Conservation (phyloP, 305 asterid genomes). For the Rubia peregrina region DNA sequence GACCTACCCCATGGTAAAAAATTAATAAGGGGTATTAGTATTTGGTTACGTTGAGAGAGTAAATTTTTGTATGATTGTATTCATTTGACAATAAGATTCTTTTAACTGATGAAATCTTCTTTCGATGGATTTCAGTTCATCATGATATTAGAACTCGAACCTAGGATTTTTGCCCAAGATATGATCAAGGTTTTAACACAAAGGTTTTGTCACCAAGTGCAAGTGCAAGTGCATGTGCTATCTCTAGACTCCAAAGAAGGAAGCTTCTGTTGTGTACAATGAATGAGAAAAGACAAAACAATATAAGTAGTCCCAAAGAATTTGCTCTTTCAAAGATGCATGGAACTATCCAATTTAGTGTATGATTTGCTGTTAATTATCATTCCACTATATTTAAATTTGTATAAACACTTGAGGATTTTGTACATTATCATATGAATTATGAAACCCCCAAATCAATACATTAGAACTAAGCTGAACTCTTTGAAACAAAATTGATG, state of each 20-base stretch:
- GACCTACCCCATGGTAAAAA: too few relatives aligned
- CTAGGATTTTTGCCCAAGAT: too few relatives aligned
- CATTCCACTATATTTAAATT: background rate
- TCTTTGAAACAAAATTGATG: slow-evolving; percentile 46
- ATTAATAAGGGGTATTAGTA: too few relatives aligned
- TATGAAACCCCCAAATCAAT: background rate
- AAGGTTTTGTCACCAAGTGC: background rate
- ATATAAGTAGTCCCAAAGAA: background rate
- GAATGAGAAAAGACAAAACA: background rate
- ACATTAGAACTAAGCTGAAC: slow-evolving; percentile 17
- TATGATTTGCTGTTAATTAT: background rate
- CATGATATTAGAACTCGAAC: too few relatives aligned
- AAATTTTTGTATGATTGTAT: too few relatives aligned
- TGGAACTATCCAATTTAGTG: too few relatives aligned
- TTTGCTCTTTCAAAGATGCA: background rate
- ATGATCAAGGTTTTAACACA: too few relatives aligned
- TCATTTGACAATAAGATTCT: too few relatives aligned
- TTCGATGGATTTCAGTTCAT: too few relatives aligned
- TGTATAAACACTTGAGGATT: background rate
- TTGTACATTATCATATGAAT: too few relatives aligned
- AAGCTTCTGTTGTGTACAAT: background rate
- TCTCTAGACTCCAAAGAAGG: background rate
- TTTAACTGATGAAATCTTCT: too few relatives aligned
- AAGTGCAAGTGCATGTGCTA: background rate
- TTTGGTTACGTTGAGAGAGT: too few relatives aligned